These are phyloP conservation scores for Epichloe gansuensis DNA, from an alignment of 2,329 filamentous ascomycete genomes.

Conservation along the genomic window DNA sequence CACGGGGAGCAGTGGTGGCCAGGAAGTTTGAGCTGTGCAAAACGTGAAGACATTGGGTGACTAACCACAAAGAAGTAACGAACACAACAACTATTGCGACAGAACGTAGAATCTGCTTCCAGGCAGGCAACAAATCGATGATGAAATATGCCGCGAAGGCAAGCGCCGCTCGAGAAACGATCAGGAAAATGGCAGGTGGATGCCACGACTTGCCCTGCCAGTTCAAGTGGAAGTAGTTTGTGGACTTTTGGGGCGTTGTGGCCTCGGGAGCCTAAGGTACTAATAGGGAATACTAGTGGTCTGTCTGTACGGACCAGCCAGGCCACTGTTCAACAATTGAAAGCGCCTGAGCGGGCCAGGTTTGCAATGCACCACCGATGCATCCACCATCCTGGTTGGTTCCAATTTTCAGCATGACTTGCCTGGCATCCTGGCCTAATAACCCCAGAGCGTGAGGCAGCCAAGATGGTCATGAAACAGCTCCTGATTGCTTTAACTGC, in stretches of 20 bases:
- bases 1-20: neutral
- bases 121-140: slow-evolving; percentile 19
- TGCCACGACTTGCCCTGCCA: neutral
- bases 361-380: neutral
- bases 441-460: neutral
- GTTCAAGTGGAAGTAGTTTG: neutral
- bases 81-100: slow-evolving; percentile 10
- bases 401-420: neutral
- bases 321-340: neutral
- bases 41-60: neutral
- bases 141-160: neutral
- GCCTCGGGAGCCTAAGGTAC: neutral
- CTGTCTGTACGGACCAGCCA: neutral
- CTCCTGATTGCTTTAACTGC: neutral
- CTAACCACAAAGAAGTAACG: slow-evolving; percentile 14
- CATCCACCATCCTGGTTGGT: neutral
- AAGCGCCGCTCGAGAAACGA: neutral
- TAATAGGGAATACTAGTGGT: neutral
- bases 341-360: neutral
- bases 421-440: neutral
- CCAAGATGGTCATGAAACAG: neutral
- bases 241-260: neutral
- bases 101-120: slow-evolving; percentile 25
- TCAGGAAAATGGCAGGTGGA: neutral
- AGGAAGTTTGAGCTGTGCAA: neutral